phyloP scores from a whole-genome alignment of 2,329 filamentous ascomycete species.

The Botryotinia convoluta region DNA sequence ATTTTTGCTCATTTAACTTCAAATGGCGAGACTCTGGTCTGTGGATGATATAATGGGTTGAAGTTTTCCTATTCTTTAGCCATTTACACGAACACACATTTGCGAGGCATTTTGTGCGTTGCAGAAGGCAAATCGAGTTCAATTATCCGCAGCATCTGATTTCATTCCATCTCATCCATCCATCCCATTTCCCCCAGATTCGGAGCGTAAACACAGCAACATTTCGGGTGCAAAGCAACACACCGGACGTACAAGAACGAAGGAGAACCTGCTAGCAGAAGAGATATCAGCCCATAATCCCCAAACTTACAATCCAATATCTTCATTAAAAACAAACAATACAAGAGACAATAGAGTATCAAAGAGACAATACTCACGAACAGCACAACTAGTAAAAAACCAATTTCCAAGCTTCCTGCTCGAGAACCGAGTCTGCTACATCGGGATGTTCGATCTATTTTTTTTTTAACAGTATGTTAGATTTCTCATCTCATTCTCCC shows the following conservation, averaged over 20 bases:
- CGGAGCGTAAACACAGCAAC: not conserved
- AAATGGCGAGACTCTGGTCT: not conserved
- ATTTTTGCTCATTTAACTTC: not conserved
- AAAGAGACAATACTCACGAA: not conserved
- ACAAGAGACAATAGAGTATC: not conserved
- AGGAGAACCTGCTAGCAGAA: not conserved
- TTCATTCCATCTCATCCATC: not conserved
- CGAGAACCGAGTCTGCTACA: not conserved
- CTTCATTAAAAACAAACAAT: not conserved
- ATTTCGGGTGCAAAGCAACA: not conserved
- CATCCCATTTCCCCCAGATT: not conserved
- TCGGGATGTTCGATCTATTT: not conserved
- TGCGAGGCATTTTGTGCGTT: not conserved
- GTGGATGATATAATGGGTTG: too few relatives aligned
- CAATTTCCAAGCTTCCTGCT: not conserved
- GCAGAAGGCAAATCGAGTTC: not conserved
- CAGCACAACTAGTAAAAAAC: not conserved
- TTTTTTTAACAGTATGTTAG: not conserved
- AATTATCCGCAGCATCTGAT: not conserved
- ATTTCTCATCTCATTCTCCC: not conserved
- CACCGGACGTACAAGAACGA: not conserved
- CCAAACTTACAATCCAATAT: not conserved
- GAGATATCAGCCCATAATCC: not conserved
- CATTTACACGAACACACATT: not conserved
- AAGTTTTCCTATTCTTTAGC: not conserved